Evolutionary conservation across 108 stramenopile species (phyloP).

Genomic region (Pseudonitzschia delicatissima): DNA sequence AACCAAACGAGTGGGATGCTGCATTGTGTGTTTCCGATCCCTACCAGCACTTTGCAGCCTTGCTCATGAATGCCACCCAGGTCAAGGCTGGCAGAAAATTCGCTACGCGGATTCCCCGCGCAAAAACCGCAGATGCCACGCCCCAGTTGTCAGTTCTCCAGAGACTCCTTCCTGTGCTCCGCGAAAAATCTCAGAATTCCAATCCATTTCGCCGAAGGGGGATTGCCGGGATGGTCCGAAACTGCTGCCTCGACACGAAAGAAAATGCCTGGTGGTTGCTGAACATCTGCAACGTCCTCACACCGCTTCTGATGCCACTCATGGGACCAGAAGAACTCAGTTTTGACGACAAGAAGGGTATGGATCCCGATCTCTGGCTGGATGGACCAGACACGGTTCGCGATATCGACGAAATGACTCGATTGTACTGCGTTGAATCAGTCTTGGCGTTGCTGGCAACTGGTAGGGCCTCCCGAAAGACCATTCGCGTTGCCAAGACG

Average conservation of each 20-base stretch:
- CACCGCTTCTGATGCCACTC: slow-evolving; percentile 61
- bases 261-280: slow-evolving; percentile 85
- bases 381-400: slow-evolving; percentile 75
- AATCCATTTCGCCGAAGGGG: slow-evolving; percentile 80
- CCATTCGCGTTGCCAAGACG: slow-evolving; percentile 48
- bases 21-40: slow-evolving; percentile 50
- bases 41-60: slow-evolving; percentile 84
- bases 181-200: slow-evolving; percentile 6
- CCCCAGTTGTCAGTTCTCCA: background rate
- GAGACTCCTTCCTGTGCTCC: background rate
- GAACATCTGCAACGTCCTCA: slow-evolving; percentile 59
- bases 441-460: slow-evolving; percentile 68
- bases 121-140: background rate
- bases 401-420: slow-evolving; percentile 59
- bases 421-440: slow-evolving; percentile 67
- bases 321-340: slow-evolving; percentile 85
- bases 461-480: slow-evolving; percentile 66
- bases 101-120: slow-evolving; percentile 47
- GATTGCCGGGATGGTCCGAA: slow-evolving; percentile 79
- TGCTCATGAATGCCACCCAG: slow-evolving; percentile 87
- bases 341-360: slow-evolving; percentile 78
- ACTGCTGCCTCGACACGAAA: slow-evolving; percentile 71
- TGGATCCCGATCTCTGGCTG: slow-evolving; percentile 88
- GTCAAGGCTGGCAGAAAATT: slow-evolving; percentile 71
- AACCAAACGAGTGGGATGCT: slow-evolving; percentile 29